Conservation (phyloP, 83 land plant species). For the Picea abies region DNA sequence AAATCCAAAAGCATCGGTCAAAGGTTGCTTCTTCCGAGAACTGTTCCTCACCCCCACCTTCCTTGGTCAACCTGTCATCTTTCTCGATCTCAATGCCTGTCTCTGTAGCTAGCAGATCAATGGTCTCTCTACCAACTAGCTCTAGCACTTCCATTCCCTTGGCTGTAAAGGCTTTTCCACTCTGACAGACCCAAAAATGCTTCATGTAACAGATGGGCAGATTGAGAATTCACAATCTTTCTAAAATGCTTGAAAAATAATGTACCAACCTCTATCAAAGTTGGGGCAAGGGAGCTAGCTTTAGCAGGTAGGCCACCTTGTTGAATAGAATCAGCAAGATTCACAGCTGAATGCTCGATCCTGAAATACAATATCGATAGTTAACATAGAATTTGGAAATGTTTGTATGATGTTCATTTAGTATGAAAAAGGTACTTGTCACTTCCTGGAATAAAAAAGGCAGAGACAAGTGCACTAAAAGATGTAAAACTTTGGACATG, state of each 20-base stretch:
- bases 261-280: slow-evolving; percentile 45
- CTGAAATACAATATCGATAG: slow-evolving; percentile 32
- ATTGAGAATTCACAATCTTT: not conserved
- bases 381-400: slow-evolving; percentile 1
- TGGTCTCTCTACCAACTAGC: slow-evolving; percentile 91
- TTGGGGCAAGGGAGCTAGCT: slow-evolving; percentile 65
- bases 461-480: not conserved
- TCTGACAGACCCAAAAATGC: slow-evolving; percentile 40
- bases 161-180: slow-evolving; percentile 88
- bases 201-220: not conserved
- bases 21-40: slow-evolving; percentile 85
- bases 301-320: slow-evolving; percentile 48
- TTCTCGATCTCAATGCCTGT: slow-evolving; percentile 89
- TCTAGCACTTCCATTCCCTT: slow-evolving; percentile 96
- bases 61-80: slow-evolving; percentile 36
- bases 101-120: slow-evolving; percentile 89
- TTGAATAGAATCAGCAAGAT: slow-evolving; percentile 76
- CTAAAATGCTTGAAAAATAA: slow-evolving; percentile 10
- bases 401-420: not conserved
- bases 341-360: slow-evolving; percentile 81
- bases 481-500: not conserved
- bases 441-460: not conserved
- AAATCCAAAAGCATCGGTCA: slow-evolving; percentile 98
- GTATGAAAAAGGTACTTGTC: not conserved
- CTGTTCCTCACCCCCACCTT: slow-evolving; percentile 53